These are phyloP conservation scores for Claviceps arundinis DNA, from an alignment of 2,329 filamentous ascomycete genomes.

Conservation along the genomic window DNA sequence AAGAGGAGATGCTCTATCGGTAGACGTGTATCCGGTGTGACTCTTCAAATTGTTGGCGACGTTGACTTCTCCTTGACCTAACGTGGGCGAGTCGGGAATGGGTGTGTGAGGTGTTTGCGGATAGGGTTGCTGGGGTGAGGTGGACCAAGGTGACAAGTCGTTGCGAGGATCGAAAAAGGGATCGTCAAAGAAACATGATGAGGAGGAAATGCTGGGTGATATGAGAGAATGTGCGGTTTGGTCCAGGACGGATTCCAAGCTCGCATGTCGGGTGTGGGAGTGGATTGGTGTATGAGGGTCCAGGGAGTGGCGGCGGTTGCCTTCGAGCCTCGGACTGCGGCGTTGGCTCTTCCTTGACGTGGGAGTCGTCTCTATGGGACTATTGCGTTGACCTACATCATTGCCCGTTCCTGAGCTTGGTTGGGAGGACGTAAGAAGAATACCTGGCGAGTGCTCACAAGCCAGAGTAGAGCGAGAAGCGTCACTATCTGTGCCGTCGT, in stretches of 20 bases:
- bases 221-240: neutral
- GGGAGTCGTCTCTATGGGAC: neutral
- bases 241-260: neutral
- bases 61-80: constrained; percentile 1
- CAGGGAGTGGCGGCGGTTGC: neutral
- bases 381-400: neutral
- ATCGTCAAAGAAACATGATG: neutral
- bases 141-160: neutral
- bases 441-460: neutral
- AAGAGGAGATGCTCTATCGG: neutral
- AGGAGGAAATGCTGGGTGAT: neutral
- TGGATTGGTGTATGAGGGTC: neutral
- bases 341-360: neutral
- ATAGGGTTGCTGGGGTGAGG: neutral
- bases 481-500: neutral
- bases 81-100: constrained; percentile 4
- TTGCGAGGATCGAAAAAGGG: neutral
- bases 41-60: neutral
- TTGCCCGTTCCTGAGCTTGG: neutral
- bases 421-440: neutral
- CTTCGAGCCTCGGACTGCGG: neutral
- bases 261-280: neutral
- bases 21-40: neutral
- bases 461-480: neutral
- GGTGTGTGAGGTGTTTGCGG: neutral